phyloP scores from a whole-genome alignment of 2,329 filamentous ascomycete genomes.

The Pezicula carpinea region DNA sequence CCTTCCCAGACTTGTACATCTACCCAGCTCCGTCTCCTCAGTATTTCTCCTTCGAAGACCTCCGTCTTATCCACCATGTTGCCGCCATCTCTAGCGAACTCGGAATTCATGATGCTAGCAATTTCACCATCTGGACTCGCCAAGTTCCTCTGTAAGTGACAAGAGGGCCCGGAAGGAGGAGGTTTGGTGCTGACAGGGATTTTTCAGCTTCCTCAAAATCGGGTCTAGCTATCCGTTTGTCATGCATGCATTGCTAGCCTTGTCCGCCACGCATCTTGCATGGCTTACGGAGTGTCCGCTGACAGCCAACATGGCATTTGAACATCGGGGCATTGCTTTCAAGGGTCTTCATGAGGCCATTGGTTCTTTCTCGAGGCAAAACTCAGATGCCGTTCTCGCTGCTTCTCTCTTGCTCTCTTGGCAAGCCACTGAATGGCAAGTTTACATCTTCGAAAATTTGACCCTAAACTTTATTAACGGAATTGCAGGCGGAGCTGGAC shows the following conservation, averaged over 20 bases:
- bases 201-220: slow-evolving; percentile 69
- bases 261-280: slow-evolving; percentile 92
- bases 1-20: slow-evolving; percentile 76
- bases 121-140: slow-evolving; percentile 87
- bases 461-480: slow-evolving; percentile 28
- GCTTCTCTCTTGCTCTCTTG: slow-evolving; percentile 90
- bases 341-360: slow-evolving; percentile 88
- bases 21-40: slow-evolving; percentile 71
- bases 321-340: slow-evolving; percentile 80
- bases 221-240: slow-evolving; percentile 81
- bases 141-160: slow-evolving; percentile 81
- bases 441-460: slow-evolving; percentile 21
- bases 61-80: slow-evolving; percentile 87
- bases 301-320: slow-evolving; percentile 82
- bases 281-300: slow-evolving; percentile 83
- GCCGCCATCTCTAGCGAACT: slow-evolving; percentile 82
- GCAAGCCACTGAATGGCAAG: slow-evolving; percentile 95
- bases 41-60: slow-evolving; percentile 68
- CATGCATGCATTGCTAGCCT: slow-evolving; percentile 87
- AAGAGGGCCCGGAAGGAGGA: slow-evolving; percentile 7
- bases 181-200: slow-evolving; percentile 29
- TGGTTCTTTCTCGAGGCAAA: slow-evolving; percentile 74
- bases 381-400: slow-evolving; percentile 86
- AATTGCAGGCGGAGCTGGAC: slow-evolving; percentile 81
- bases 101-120: slow-evolving; percentile 68